Evolutionary conservation across 352 stramenopile genomes (phyloP).

Genomic region (Phytopythium mirpurense): DNA sequence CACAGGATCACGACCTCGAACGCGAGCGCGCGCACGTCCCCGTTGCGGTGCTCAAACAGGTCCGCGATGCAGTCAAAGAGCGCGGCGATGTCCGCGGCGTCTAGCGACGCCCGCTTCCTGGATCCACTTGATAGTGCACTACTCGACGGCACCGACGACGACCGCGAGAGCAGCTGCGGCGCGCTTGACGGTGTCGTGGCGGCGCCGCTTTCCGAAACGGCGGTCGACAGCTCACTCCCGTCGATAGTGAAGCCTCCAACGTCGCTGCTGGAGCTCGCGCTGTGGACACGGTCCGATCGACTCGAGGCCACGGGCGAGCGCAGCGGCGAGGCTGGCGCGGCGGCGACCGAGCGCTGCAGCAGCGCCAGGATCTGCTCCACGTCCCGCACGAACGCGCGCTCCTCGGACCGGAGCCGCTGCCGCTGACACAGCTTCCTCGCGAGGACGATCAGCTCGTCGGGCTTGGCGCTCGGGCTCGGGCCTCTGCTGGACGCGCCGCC

Average conservation of each 20-base stretch:
- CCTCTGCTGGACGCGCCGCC: neutral
- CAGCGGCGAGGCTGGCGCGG: neutral
- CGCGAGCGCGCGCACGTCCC: slow-evolving; percentile 55
- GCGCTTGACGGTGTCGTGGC: neutral
- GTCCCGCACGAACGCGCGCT: slow-evolving; percentile 59
- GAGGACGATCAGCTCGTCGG: slow-evolving; percentile 45
- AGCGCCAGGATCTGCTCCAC: slow-evolving; percentile 56
- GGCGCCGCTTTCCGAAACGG: neutral
- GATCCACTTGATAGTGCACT: neutral
- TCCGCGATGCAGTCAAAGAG: slow-evolving; percentile 64
- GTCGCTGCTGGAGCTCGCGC: slow-evolving; percentile 10
- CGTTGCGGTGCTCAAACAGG: slow-evolving; percentile 67
- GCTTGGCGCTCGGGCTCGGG: neutral
- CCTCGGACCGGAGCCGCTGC: slow-evolving; percentile 57
- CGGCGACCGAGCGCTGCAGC: slow-evolving; percentile 12
- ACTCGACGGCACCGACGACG: slow-evolving; percentile 8
- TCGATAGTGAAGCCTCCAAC: slow-evolving; percentile 13
- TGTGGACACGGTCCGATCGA: neutral
- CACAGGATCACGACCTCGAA: slow-evolving; percentile 76
- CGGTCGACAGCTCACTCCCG: neutral
- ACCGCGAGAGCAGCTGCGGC: slow-evolving; percentile 2
- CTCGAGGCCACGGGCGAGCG: neutral
- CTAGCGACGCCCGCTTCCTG: slow-evolving; percentile 6
- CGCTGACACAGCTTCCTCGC: slow-evolving; percentile 57
- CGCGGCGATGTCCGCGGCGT: slow-evolving; percentile 37